These are phyloP conservation scores for Wickerhamomyces hampshirensis DNA, from an alignment of 805 yeast species.

Conservation along the genomic window DNA sequence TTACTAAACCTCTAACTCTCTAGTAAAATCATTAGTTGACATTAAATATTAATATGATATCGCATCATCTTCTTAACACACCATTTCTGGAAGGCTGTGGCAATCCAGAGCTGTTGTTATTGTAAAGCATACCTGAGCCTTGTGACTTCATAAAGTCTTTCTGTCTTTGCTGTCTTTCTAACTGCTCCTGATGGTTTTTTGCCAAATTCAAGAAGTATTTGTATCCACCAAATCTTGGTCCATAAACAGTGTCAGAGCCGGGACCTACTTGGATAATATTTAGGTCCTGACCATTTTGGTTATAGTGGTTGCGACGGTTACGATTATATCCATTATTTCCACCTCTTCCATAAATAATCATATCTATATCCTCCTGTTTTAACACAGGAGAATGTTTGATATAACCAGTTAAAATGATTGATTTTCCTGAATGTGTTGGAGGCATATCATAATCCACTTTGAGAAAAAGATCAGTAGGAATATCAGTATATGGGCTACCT, in stretches of 20 bases:
- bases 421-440: conserved; percentile 52
- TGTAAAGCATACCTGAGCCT: conserved; percentile 5
- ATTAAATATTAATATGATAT: too few relatives aligned
- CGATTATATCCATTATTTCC: conserved; percentile 28
- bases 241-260: conserved; percentile 38
- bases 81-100: conserved; percentile 25
- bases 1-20: too few relatives aligned
- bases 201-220: conserved; percentile 34
- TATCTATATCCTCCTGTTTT: conserved; percentile 64
- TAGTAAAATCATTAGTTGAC: too few relatives aligned
- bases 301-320: conserved; percentile 23
- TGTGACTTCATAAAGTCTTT: conserved; percentile 9
- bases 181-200: conserved; percentile 14
- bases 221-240: conserved; percentile 48
- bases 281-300: conserved; percentile 28
- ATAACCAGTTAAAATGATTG: conserved; percentile 80
- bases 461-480: conserved; percentile 37
- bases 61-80: conserved; percentile 16
- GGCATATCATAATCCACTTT: conserved; percentile 60
- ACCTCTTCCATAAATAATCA: conserved; percentile 45
- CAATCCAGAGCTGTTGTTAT: conserved; percentile 1
- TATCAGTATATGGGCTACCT: conserved; percentile 30
- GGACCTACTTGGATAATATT: conserved; percentile 45
- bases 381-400: conserved; percentile 58
- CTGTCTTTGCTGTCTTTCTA: conserved; percentile 13